Evolutionary conservation across 148 eudicot genomes (phyloP), one percentile per base, ranked within the genome.

Genomic region (Nepenthes gracilis): DNA sequence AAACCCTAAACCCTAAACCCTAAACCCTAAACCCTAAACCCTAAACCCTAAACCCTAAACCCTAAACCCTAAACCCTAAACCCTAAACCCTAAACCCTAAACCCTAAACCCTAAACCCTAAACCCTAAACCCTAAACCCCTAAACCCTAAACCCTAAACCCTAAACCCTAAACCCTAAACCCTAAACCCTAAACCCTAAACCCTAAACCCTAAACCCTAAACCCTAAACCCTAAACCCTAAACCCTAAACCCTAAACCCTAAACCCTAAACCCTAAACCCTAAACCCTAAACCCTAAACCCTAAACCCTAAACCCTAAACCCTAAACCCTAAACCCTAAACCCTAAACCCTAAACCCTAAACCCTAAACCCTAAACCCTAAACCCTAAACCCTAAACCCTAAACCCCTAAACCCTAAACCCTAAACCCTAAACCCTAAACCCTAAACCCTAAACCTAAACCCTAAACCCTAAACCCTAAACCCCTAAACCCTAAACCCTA

Each of bases 71-170:
- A 40, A 62, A 33, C 35, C 65, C 43, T 3, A 49, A 9, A 4
- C 2, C 56, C 34, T 49, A 62, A 49, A 55, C 65, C 56, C 34
- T 49, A 62, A 40, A 40, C 43, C 43, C 43, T 40, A 40, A 40
- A 40, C 43, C 43, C 43, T 40, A 40, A 54, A 54, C 69, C 69
- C 69, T 57, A 66, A 66, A 66, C 69, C 69, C 69, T 57, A 66
- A 66, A 66, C 69, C 69, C 69, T 57, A 66, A 57, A 57, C 69
- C 69, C 62, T 57, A 66, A 66, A 66, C n/a, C 69, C 69, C 68
- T 64, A 59, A 64, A 64, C 68, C 68, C 68, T 64, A 64, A 64
- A 64, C 68, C 68, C 62, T 57, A 58, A 58, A 58, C 69, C 69
- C 69, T 57, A 57, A 66, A 66, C 62, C 69, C 69, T 48, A 58